Evolutionary conservation across 129 eudicot species (phyloP).

Genomic region (Erigeron canadensis): DNA sequence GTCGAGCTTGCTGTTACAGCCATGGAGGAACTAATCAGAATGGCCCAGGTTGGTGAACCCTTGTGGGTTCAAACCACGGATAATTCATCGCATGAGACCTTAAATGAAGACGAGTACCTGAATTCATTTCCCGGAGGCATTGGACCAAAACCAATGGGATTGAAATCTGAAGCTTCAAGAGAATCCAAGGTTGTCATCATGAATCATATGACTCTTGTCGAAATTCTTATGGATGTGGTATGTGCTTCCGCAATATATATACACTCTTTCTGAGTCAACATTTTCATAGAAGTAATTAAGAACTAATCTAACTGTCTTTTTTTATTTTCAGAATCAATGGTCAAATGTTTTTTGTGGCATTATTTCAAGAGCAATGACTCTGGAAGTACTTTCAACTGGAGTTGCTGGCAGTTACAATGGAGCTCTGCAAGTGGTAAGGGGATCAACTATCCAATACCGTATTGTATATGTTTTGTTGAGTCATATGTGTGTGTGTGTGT

Average conservation of each 20-base stretch:
- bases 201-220: conserved; percentile 86
- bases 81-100: conserved; percentile 40
- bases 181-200: conserved; percentile 87
- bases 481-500: background rate
- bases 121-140: conserved; percentile 76
- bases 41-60: conserved; percentile 87
- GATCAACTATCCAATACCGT: background rate
- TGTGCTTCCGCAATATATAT: background rate
- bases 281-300: background rate
- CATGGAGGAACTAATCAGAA: conserved; percentile 86
- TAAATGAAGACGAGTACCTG: conserved; percentile 77
- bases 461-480: background rate
- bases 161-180: conserved; percentile 82
- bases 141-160: conserved; percentile 78
- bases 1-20: conserved; percentile 95
- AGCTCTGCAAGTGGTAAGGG: conserved; percentile 94
- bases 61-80: conserved; percentile 73
- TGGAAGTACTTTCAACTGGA: conserved; percentile 88
- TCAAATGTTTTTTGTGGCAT: conserved; percentile 78
- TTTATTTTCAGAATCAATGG: conserved; percentile 72
- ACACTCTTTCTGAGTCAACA: background rate
- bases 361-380: conserved; percentile 89
- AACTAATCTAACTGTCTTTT: background rate
- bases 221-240: conserved; percentile 96
- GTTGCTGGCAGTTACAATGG: conserved; percentile 95